These are phyloP conservation scores for Rhynchosporium graminicola DNA, from an alignment of 2,329 filamentous ascomycete species.

Conservation along the genomic window DNA sequence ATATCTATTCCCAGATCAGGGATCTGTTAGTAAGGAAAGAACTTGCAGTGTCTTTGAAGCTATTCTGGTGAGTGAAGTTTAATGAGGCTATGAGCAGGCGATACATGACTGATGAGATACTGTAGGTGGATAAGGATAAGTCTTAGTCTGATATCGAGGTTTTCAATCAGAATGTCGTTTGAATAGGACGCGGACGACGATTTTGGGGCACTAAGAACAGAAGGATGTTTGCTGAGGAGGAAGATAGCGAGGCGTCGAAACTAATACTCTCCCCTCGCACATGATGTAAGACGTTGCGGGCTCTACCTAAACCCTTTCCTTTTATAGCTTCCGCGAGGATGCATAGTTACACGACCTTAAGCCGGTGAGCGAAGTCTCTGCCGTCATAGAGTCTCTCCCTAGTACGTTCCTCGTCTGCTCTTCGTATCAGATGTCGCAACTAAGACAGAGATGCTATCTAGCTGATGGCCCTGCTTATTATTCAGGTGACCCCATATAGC, in stretches of 20 bases:
- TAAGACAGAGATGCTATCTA: too few relatives aligned
- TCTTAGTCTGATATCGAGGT: constrained; percentile 4
- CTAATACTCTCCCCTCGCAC: background rate
- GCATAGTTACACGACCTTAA: too few relatives aligned
- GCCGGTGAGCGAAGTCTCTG: too few relatives aligned
- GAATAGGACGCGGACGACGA: background rate
- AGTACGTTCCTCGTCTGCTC: too few relatives aligned
- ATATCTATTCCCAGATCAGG: constrained; percentile 6
- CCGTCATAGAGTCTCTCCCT: too few relatives aligned
- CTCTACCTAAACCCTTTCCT: too few relatives aligned
- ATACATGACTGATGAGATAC: constrained; percentile 1
- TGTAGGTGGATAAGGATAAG: background rate
- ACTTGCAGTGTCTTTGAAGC: too few relatives aligned
- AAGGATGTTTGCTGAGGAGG: background rate
- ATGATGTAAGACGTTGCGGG: background rate
- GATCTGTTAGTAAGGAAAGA: background rate
- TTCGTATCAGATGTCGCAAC: too few relatives aligned
- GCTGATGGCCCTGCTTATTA: too few relatives aligned
- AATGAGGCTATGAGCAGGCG: background rate
- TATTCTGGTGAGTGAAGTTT: too few relatives aligned
- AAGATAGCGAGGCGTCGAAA: background rate
- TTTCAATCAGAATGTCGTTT: background rate
- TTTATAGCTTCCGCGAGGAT: too few relatives aligned
- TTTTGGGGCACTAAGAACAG: background rate
- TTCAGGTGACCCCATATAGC: too few relatives aligned